These are phyloP conservation scores for Agroathelia rolfsii DNA, from an alignment of 1,284 basidiomycete genomes.

Conservation along the genomic window DNA sequence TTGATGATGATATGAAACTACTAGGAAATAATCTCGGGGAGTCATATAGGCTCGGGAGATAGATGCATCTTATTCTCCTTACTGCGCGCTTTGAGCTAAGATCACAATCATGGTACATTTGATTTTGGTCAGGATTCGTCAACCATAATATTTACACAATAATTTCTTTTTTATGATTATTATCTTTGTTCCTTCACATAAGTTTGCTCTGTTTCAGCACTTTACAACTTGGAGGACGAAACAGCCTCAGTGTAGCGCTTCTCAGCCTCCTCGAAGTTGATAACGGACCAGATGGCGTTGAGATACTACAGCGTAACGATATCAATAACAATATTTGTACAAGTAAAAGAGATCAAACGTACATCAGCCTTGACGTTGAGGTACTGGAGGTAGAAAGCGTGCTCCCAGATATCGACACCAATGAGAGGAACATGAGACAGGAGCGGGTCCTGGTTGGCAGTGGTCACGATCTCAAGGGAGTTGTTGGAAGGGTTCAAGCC, in stretches of 20 bases:
- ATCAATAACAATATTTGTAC: conserved; percentile 3
- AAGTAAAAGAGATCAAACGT: conserved; percentile 21
- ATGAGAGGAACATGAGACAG: conserved; percentile 68
- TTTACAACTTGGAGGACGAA: conserved; percentile 21
- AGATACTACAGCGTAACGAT: conserved; percentile 42
- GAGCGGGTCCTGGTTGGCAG: conserved; percentile 87
- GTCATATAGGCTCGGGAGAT: too few relatives aligned
- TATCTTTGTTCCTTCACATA: too few relatives aligned
- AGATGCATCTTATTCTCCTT: too few relatives aligned
- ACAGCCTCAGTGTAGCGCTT: conserved; percentile 47
- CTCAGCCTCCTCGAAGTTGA: conserved; percentile 78
- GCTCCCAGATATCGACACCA: conserved; percentile 86
- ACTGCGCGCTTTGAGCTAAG: too few relatives aligned
- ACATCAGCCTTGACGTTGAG: conserved; percentile 66
- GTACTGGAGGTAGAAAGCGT: conserved; percentile 74
- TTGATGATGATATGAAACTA: too few relatives aligned
- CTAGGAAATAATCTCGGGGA: too few relatives aligned
- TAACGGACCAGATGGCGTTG: conserved; percentile 73
- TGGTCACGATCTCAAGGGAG: conserved; percentile 68
- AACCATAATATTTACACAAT: too few relatives aligned
- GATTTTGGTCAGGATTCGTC: too few relatives aligned
- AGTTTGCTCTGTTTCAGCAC: too few relatives aligned
- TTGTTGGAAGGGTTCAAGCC: conserved; percentile 54
- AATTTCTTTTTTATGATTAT: too few relatives aligned
- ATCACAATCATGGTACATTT: too few relatives aligned